These are phyloP conservation scores for Teunomyces tritomae DNA, from an alignment of 805 yeast species.

Conservation along the genomic window DNA sequence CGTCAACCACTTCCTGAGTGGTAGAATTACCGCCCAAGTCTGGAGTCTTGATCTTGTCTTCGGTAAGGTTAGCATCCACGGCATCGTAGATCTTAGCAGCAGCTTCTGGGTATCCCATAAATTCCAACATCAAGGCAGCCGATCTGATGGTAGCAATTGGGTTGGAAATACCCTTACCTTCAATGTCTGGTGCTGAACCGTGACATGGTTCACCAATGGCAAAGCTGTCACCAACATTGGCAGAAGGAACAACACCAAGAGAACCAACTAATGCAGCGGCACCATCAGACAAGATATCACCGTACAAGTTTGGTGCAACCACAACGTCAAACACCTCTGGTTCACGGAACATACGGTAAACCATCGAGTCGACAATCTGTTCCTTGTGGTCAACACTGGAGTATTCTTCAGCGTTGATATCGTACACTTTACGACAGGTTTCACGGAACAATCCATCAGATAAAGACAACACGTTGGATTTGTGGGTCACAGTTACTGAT, in stretches of 20 bases:
- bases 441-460: constrained; percentile 97
- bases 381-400: constrained; percentile 71
- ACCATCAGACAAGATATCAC: constrained; percentile 95
- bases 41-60: constrained; percentile 79
- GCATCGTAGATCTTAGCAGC: constrained; percentile 93
- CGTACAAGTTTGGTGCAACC: constrained; percentile 97
- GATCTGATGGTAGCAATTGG: constrained; percentile 98
- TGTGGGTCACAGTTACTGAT: constrained; percentile 88
- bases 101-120: constrained; percentile 85
- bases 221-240: constrained; percentile 93
- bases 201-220: constrained; percentile 99
- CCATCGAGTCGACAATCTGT: constrained; percentile 99
- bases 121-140: constrained; percentile 94
- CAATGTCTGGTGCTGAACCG: constrained; percentile 98
- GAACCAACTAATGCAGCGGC: constrained; percentile 98
- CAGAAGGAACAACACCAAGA: constrained; percentile 96
- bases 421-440: constrained; percentile 62
- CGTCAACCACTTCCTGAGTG: constrained; percentile 84
- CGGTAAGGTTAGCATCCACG: constrained; percentile 88
- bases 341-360: constrained; percentile 97
- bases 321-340: constrained; percentile 97
- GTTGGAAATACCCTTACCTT: constrained; percentile 90
- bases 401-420: constrained; percentile 55
- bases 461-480: constrained; percentile 88
- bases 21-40: constrained; percentile 91